Conservation (phyloP, 768 basidiomycete genomes). For the Hericium alpestre region DNA sequence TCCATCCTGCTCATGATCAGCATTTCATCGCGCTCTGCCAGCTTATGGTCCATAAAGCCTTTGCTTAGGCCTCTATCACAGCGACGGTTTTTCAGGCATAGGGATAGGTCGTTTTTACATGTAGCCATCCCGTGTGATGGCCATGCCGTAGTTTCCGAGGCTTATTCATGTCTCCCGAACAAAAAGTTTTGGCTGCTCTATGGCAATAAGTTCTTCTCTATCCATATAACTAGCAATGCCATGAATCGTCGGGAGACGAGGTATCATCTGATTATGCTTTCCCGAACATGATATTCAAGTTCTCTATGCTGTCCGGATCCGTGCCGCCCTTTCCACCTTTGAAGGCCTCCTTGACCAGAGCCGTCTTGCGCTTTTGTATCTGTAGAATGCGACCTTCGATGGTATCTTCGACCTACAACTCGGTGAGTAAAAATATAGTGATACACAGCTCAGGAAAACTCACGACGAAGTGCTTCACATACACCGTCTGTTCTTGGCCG, state of each 20-base stretch:
- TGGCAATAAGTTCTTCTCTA: no score
- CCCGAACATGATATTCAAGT: constrained; percentile 73
- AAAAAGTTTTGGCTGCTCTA: no score
- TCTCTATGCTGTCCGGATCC: constrained; percentile 68
- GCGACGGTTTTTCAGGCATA: not conserved
- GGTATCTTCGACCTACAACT: constrained; percentile 52
- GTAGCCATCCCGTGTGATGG: not conserved
- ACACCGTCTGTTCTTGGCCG: constrained; percentile 72
- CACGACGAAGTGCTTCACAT: constrained; percentile 80
- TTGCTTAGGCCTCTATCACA: not conserved
- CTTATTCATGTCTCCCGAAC: not conserved
- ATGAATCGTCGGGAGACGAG: no score
- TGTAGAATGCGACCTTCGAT: constrained; percentile 72
- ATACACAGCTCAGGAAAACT: constrained; percentile 14
- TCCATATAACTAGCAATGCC: no score
- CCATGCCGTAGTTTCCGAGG: constrained; percentile 6
- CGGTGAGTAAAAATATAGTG: not conserved
- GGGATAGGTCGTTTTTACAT: no score
- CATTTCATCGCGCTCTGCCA: not conserved
- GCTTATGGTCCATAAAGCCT: not conserved
- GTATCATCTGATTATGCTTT: not conserved
- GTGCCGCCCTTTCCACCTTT: constrained; percentile 43
- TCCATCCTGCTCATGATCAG: not conserved
- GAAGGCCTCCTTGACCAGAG: constrained; percentile 79
- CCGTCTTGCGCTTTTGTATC: constrained; percentile 81